Base-by-base conservation (phyloP, 345 rosid species). In the Fremontodendron californicum region DNA sequence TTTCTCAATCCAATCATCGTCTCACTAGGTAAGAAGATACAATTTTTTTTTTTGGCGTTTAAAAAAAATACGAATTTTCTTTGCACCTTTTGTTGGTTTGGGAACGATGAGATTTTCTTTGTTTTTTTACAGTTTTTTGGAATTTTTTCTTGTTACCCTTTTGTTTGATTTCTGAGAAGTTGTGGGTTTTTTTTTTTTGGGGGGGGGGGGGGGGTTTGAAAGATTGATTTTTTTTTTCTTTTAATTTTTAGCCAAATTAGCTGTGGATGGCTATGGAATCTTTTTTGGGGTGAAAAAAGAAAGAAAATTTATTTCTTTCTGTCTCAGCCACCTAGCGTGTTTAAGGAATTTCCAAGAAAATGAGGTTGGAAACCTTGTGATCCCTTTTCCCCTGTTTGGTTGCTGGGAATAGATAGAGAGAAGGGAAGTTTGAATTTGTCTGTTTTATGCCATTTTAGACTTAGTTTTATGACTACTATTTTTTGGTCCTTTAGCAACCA, bases 1-100 rank as follows among this genome's bases (percentile, higher is more conserved):
- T 79, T 51, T 75, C 64, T 35, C 91, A 84, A 71, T 57, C 89
- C 23, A 81, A 63, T 76, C 78, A 70, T 79, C 88, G 88, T 54
- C 78, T 88, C 37, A 81, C 90, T 69, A 87, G 91, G 91, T 90
- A 58, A 70, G 81, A 40, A 10, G 31, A 43, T 23, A 25, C 13
- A 45, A 15, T 5, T 7, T 11, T 57, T 37, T 25, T 45, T 65
- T 3, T 18, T 1, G 25, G 45, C 0, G 0, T 64, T 19, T 37
- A 6, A 33, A 62, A 31, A 7, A 62, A 6, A 0, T 6, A 2
- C 18, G 23, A 35, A 67, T 66, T 40, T 66, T 66, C 31, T 39
- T 4, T 48, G 27, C 18, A 42, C 5, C 21, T 68, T 25, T 45
- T 43, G 39, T 27, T 15, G 37, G 21, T 45, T 69, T 45, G 6